Evolutionary conservation across 2,329 filamentous ascomycete species (phyloP), one percentile per base, ranked within the genome.

Genomic region (Lachnellula subtilissima): DNA sequence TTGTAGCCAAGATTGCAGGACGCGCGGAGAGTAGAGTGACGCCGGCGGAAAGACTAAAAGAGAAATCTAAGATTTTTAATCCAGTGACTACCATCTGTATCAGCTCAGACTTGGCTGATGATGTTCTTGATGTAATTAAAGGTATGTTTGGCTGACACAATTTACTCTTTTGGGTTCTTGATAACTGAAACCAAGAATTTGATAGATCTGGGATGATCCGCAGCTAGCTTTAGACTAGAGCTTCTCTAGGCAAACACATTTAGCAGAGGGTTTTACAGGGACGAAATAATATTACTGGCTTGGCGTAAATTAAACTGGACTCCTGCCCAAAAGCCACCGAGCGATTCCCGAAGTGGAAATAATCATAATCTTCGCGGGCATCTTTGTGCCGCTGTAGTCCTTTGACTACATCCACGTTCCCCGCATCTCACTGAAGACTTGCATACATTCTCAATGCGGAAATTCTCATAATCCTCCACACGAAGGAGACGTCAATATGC

Each of bases 391-490:
- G 8, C 8, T 32, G 28, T 32, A 9, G 28, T 32, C 28, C 7
- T 45, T 45, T 45, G 11, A 45, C 42, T 23, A 23, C n/a, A 15
- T 17, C 2, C 14, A 32, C 45, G 23, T 47, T 25, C 8, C 25
- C 28, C 28, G 9, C 28, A 32, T 28, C 45, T 12, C 45, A 47
- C 15, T 47, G 23, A 15, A 47, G 45, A 11, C 14, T 22, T 50
- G n/a, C 17, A 25, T 9, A 19, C 19, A 28, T 39, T 54, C 40
- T 28, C 48, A 40, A 50, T 28, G n/a, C 15, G 40, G 53, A 48
- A 11, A 52, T 56, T 56, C 37, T 45, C 12, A 43, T 56, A 52
- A 56, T 46, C 46, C 28, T 36, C 15, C n/a, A 22, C 12, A 40
- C 14, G n/a, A 32, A 14, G 17, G 25, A 8, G 11, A 32, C 9